Conservation (phyloP, 2,329 filamentous ascomycete genomes). For the Stachybotrys echinatus region DNA sequence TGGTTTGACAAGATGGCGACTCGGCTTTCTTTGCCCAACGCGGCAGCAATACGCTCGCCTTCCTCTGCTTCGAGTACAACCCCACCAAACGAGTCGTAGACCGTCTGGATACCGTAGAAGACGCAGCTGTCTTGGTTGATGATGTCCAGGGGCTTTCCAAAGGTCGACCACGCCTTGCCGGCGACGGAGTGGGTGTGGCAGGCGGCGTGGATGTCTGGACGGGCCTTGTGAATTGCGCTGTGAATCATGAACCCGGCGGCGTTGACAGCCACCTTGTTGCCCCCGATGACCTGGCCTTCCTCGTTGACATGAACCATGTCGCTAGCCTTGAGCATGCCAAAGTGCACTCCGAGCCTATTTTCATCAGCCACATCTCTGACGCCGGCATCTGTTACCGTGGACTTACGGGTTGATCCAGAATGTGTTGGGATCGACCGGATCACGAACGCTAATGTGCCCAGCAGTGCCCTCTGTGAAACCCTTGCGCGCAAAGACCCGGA, state of each 20-base stretch:
- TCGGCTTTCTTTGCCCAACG: conserved; percentile 46
- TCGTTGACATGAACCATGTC: conserved; percentile 60
- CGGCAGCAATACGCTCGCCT: conserved; percentile 50
- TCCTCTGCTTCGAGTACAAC: conserved; percentile 59
- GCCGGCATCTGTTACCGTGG: not conserved
- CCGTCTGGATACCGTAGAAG: conserved; percentile 52
- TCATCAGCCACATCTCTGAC: not conserved
- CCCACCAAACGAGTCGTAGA: conserved; percentile 57
- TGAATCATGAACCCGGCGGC: conserved; percentile 60
- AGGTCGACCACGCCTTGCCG: conserved; percentile 58
- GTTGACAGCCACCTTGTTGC: conserved; percentile 52
- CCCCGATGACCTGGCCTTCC: conserved; percentile 53
- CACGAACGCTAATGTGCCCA: conserved; percentile 60
- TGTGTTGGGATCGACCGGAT: conserved; percentile 50
- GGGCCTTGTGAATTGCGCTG: conserved; percentile 52
- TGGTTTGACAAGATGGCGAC: conserved; percentile 59
- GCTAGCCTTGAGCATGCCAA: conserved; percentile 53
- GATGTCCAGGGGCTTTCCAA: conserved; percentile 54
- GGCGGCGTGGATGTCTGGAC: conserved; percentile 54
- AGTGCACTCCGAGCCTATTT: conserved; percentile 47
- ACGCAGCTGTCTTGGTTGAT: conserved; percentile 54
- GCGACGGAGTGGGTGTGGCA: conserved; percentile 55
- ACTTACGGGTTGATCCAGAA: conserved; percentile 61
- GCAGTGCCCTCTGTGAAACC: conserved; percentile 56
- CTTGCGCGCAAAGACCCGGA: conserved; percentile 40